Percentiles rank a stretch among this genome's conserved stretches.
Conservation (phyloP, 2,329 filamentous ascomycete genomes). For the Trichoderma afroharzianum region DNA sequence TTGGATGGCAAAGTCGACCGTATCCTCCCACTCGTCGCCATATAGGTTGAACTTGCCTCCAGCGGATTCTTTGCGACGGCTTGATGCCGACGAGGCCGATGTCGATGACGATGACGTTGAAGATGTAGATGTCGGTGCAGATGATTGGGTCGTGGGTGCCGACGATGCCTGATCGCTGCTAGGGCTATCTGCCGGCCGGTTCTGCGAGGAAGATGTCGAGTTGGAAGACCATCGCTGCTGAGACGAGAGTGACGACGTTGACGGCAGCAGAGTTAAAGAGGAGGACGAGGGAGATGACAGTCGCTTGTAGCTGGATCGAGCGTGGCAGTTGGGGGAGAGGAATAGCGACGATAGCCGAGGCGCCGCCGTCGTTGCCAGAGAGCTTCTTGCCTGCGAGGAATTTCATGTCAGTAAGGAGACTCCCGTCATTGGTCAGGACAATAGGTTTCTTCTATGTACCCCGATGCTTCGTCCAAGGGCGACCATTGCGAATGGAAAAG, state of each 20-base stretch:
- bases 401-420: background rate
- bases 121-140: background rate
- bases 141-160: background rate
- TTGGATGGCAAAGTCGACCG: conserved; percentile 39
- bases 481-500: background rate
- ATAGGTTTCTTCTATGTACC: background rate
- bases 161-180: background rate
- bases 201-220: conserved; percentile 14
- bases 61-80: conserved; percentile 26
- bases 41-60: conserved; percentile 36
- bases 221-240: conserved; percentile 24
- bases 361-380: conserved; percentile 21
- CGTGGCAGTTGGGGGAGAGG: background rate
- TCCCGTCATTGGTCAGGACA: background rate
- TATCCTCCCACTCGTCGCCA: conserved; percentile 43
- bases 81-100: background rate
- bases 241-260: background rate
- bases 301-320: conserved; percentile 1
- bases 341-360: conserved; percentile 18
- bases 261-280: background rate
- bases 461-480: conserved; percentile 1
- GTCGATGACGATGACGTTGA: background rate
- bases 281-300: background rate
- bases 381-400: conserved; percentile 19
- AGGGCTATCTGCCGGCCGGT: background rate